Evolutionary conservation across 176 grass and related monocot genomes (phyloP), one percentile per base, ranked within the genome.

Genomic region (Pontederia paniculata): DNA sequence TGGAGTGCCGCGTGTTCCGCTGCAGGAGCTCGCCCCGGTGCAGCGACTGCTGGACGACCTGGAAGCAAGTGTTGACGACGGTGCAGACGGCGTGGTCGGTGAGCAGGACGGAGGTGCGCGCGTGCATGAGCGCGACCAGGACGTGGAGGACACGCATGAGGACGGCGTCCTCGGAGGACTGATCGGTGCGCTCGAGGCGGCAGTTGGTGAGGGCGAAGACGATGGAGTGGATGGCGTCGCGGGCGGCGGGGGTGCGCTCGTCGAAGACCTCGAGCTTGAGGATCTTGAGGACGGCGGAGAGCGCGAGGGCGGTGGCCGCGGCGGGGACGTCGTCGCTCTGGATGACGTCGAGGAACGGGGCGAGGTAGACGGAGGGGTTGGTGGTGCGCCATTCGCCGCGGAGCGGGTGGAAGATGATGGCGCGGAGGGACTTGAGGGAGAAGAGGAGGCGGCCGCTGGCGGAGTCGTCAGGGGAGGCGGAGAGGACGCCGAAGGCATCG

Each of bases 141-240:
- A 97, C 83, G 73, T 97, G 86, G 9, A 97, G 86, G 31, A 87
- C 77, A 50, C 86, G 83, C 60, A 90, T 77, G 42, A 97, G 75
- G 44, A 97, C 80, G 49, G 83, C 83, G 67, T 97, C 91, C 77
- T 97, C 91, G 15, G 76, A 66, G 31, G 70, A 74, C 14, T 67
- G 45, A 51, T 97, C 83, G 12, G 88, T 84, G 57, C 80, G 79
- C 56, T 97, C 91, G 4, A 81, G 54, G 43, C 85, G 82, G 68
- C 83, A 83, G 44, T 62, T 66, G 50, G 77, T 84, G 63, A 90
- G 62, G 64, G 86, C 83, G 6, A 57, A 51, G 56, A 97, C 71
- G 47, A 90, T 9, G 41, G 85, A 77, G 68, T 90, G 91, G 9
- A 77, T 69, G 21, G 80, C 86, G 66, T 89, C 85, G 50, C 80